Conservation (phyloP, 805 yeast genomes). For the Wickerhamomyces alni region DNA sequence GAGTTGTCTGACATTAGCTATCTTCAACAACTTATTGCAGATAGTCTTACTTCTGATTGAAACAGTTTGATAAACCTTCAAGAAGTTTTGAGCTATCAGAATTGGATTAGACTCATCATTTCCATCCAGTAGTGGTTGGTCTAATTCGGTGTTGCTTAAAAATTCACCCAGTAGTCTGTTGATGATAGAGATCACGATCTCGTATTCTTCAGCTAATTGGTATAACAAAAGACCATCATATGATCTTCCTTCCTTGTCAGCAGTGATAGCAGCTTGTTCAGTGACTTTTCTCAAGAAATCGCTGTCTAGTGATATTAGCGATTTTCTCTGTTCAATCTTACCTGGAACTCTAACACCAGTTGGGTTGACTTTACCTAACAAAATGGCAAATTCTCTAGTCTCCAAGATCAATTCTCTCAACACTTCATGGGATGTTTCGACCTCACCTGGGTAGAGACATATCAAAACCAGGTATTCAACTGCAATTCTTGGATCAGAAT, state of each 20-base stretch:
- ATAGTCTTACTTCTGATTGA: conserved; percentile 59
- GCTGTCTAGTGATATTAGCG: conserved; percentile 53
- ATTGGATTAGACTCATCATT: conserved; percentile 38
- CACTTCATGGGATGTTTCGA: conserved; percentile 64
- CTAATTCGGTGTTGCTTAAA: conserved; percentile 63
- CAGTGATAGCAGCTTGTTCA: conserved; percentile 77
- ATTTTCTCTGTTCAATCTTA: conserved; percentile 70
- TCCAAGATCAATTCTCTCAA: conserved; percentile 79
- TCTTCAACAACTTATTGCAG: conserved; percentile 54
- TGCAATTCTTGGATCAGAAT: conserved; percentile 84
- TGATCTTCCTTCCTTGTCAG: conserved; percentile 87
- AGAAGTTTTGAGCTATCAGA: conserved; percentile 30
- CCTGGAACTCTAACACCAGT: conserved; percentile 82
- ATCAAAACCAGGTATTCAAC: conserved; percentile 81
- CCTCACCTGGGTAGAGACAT: conserved; percentile 46
- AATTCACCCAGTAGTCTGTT: conserved; percentile 76
- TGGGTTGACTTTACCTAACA: conserved; percentile 78
- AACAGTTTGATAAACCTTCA: conserved; percentile 50
- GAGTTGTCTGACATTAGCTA: conserved; percentile 60
- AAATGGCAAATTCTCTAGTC: conserved; percentile 73
- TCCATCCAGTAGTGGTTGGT: conserved; percentile 39
- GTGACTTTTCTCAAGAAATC: conserved; percentile 66
- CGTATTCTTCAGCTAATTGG: conserved; percentile 84
- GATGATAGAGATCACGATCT: conserved; percentile 68
- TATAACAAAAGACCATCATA: conserved; percentile 81